Conservation (phyloP, 768 basidiomycete genomes). For the Suillus plorans region DNA sequence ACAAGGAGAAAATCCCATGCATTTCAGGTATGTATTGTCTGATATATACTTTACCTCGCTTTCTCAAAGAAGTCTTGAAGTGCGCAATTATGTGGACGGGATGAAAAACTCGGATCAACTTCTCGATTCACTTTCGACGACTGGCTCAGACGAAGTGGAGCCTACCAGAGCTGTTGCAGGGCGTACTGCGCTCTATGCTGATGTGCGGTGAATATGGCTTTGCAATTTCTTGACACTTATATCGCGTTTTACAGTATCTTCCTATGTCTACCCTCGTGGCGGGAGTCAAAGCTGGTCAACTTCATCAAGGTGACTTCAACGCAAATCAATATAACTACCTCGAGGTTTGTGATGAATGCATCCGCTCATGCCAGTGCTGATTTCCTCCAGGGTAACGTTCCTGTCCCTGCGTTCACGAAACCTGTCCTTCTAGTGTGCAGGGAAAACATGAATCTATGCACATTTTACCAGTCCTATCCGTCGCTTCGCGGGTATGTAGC, state of each 20-base stretch:
- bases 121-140: constrained; percentile 77
- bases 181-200: constrained; percentile 67
- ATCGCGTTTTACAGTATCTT: constrained; percentile 60
- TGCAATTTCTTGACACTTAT: not conserved
- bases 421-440: constrained; percentile 84
- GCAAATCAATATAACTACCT: constrained; percentile 96
- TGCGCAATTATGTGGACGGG: constrained; percentile 79
- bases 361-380: not conserved
- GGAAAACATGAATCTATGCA: constrained; percentile 98
- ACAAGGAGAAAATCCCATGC: constrained; percentile 57
- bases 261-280: constrained; percentile 68
- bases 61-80: constrained; percentile 34
- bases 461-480: constrained; percentile 98
- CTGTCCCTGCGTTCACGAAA: constrained; percentile 69
- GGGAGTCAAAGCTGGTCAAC: constrained; percentile 79
- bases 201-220: constrained; percentile 43
- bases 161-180: constrained; percentile 56
- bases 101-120: constrained; percentile 64
- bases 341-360: constrained; percentile 51
- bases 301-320: constrained; percentile 93
- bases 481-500: constrained; percentile 79
- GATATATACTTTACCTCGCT: not conserved
- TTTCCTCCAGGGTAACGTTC: constrained; percentile 64
- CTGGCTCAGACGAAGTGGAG: constrained; percentile 61
- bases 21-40: constrained; percentile 53